Evolutionary conservation across 495 filamentous ascomycete genomes (phyloP).

Genomic region (Pseudoneurospora amorphoporcata): DNA sequence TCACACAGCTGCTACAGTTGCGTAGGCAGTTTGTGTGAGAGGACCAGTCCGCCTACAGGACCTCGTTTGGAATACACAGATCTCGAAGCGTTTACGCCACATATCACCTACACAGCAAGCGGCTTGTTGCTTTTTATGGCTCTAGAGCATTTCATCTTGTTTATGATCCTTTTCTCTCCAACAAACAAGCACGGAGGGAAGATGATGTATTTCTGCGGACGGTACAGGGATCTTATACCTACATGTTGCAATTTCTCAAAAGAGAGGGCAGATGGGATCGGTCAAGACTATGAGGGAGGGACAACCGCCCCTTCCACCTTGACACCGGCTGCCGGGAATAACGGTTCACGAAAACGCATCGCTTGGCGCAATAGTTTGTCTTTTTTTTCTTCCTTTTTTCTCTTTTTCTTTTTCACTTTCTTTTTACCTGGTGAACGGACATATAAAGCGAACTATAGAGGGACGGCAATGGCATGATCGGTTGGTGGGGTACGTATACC

Average conservation of each 20-base stretch:
- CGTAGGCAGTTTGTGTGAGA: not conserved
- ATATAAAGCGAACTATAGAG: not conserved
- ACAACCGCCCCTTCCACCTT: not conserved
- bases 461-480: not conserved
- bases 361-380: not conserved
- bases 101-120: not conserved
- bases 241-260: not conserved
- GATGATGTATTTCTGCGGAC: not conserved
- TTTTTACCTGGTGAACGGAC: not conserved
- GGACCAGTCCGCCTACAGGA: not conserved
- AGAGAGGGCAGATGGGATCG: not conserved
- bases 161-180: not conserved
- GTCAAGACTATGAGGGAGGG: not conserved
- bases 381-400: not conserved
- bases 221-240: not conserved
- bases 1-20: not conserved
- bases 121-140: not conserved
- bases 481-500: not conserved
- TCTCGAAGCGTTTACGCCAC: not conserved
- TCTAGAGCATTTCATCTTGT: not conserved
- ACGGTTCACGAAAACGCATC: not conserved
- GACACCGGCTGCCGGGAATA: not conserved
- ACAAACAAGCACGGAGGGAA: not conserved
- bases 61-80: not conserved
- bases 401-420: not conserved